phyloP scores from a whole-genome alignment of 257 asterid species.

The Solanum chmielewskii region DNA sequence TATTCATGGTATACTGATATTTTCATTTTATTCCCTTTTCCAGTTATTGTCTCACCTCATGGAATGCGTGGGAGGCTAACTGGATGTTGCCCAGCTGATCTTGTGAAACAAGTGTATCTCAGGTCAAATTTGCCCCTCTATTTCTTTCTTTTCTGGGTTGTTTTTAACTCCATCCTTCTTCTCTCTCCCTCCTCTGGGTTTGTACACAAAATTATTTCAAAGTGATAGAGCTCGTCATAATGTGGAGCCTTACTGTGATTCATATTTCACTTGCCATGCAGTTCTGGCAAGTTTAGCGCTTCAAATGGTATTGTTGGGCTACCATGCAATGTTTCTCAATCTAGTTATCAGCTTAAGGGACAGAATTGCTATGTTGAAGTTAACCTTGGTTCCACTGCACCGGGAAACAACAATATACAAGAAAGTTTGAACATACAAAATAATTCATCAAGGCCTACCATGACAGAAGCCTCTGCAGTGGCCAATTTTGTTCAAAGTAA shows the following conservation, averaged over 20 bases:
- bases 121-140: constrained; percentile 33
- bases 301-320: constrained; percentile 81
- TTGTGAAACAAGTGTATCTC: constrained; percentile 91
- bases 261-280: constrained; percentile 23
- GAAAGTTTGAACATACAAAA: constrained; percentile 24
- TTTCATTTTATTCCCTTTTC: constrained; percentile 9
- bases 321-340: constrained; percentile 50
- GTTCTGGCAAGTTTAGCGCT: constrained; percentile 69
- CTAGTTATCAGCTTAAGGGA: constrained; percentile 72
- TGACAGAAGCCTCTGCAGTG: constrained; percentile 34
- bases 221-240: neutral
- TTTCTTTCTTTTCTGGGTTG: neutral
- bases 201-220: neutral
- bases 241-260: neutral
- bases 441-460: constrained; percentile 32
- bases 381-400: constrained; percentile 51
- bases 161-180: neutral
- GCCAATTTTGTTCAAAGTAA: constrained; percentile 39
- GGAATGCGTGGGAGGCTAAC: constrained; percentile 97
- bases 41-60: constrained; percentile 92
- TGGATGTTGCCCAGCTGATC: constrained; percentile 89
- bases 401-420: constrained; percentile 26
- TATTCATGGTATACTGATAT: neutral
- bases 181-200: neutral
- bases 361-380: constrained; percentile 83